A percentile compares a stretch with the other conserved stretches of the same genome.
These are phyloP conservation scores for Zymoseptoria crescenta DNA, from an alignment of 2,329 filamentous ascomycete species.

Conservation along the genomic window DNA sequence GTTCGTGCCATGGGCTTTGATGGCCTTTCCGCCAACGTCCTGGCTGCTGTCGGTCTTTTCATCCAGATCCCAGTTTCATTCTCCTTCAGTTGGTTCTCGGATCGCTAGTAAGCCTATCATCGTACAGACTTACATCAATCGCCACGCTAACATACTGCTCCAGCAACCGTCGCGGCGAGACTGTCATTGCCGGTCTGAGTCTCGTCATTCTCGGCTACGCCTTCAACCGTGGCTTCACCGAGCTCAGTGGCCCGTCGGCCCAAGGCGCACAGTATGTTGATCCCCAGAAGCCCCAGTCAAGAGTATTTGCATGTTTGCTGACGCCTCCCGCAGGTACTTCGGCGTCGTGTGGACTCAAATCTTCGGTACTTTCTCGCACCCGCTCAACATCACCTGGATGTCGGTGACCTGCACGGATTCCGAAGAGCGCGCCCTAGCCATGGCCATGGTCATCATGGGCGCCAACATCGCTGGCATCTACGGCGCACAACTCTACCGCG, in stretches of 20 bases:
- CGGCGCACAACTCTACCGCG: conserved; percentile 52
- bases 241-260: conserved; percentile 23
- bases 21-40: conserved; percentile 25
- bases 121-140: background rate
- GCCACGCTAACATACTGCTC: background rate
- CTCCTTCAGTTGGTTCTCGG: conserved; percentile 46
- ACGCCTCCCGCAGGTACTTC: conserved; percentile 36
- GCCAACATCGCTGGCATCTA: conserved; percentile 56
- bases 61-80: conserved; percentile 43
- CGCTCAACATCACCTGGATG: conserved; percentile 54
- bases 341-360: conserved; percentile 50
- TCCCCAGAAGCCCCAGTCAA: conserved; percentile 15
- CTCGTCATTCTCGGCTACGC: conserved; percentile 46
- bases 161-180: conserved; percentile 45
- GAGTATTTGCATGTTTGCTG: conserved; percentile 24
- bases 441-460: conserved; percentile 56
- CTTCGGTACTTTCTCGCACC: conserved; percentile 49
- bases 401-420: conserved; percentile 50
- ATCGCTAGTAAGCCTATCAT: conserved; percentile 39
- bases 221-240: conserved; percentile 48
- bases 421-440: conserved; percentile 51
- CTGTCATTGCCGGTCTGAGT: conserved; percentile 43
- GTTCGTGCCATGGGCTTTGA: conserved; percentile 24
- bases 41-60: conserved; percentile 30
- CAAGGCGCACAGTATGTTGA: no score